Evolutionary conservation across 768 basidiomycete species (phyloP), one percentile per base, ranked within the genome.

Genomic region (Auricularia sp.): DNA sequence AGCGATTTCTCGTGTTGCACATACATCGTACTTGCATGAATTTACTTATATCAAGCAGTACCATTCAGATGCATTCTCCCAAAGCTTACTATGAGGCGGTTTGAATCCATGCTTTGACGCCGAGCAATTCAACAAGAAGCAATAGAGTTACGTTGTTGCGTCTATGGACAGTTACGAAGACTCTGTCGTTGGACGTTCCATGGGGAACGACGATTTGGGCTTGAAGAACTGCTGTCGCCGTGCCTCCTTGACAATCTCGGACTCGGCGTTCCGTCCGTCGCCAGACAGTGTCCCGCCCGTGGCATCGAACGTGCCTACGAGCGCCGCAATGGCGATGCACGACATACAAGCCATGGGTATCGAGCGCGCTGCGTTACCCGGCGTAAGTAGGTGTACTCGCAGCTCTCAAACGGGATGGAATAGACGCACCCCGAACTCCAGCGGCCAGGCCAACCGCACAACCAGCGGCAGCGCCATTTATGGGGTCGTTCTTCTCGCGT

Each of bases 401-500:
- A 39, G 2, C 8, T 21, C 47, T 8, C 35, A 29, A 24, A 66
- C 16, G 36, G 54, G 18, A 62, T 64, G 62, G 37, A 29, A 3
- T 54, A 29, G 11, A 76, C 83, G 47, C 70, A 93, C 92, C 82
- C 79, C 91, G 83, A 65, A 95, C 76, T 63, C 94, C 94, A 36
- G 92, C 92, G 67, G 96, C 77, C 77, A 96, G 93, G 58, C 94
- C 94, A 62, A 94, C 94, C 61, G 94, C 94, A 77, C 94, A 96
- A 64, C 89, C 94, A 64, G 90, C 94, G 62, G 85, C 85, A 58
- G 88, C 88, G 61, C 90, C 89, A 70, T 94, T 97, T 67, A 90
- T 70, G 51, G 88, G 80, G 73, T 98, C 95, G 67, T 92, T 81
- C 68, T 79, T 85, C 75, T 85, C 81, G 64, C 94, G 84, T 66